Evolutionary conservation across 225 moss, liverwort and hornwort species (phyloP).

Genomic region (Climacium dendroides): DNA sequence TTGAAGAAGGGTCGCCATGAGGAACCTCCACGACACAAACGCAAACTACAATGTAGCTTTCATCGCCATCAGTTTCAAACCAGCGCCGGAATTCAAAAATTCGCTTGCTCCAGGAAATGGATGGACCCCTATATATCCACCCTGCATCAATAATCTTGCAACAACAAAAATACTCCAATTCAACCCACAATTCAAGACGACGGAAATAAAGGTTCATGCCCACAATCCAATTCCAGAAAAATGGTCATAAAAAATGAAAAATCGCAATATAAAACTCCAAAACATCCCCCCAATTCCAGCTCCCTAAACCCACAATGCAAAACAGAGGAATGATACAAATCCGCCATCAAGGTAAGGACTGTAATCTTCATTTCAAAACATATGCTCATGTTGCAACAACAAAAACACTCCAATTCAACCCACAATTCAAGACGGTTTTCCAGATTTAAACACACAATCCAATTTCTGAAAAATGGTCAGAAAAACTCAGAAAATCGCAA

Average conservation of each 20-base stretch:
- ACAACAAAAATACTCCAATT: neutral
- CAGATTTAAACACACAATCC: neutral
- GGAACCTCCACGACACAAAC: neutral
- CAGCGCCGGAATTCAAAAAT: neutral
- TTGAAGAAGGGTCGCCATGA: conserved; percentile 14
- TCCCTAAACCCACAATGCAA: neutral
- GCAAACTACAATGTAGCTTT: neutral
- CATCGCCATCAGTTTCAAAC: neutral
- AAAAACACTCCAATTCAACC: neutral
- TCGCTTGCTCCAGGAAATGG: neutral
- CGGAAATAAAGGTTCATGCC: neutral
- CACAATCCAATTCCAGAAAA: neutral
- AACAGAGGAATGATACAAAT: neutral
- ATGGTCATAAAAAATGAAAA: neutral
- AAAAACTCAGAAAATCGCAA: neutral
- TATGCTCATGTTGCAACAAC: neutral
- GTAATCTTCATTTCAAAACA: neutral
- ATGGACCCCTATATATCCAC: neutral
- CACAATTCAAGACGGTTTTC: neutral
- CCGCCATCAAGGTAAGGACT: neutral
- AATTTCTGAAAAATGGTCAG: neutral
- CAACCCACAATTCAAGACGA: neutral
- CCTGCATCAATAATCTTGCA: neutral
- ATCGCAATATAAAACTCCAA: neutral
- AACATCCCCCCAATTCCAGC: neutral